Evolutionary conservation across 2,329 filamentous ascomycete genomes (phyloP).

Genomic region (Diaporthe citrichinensis): DNA sequence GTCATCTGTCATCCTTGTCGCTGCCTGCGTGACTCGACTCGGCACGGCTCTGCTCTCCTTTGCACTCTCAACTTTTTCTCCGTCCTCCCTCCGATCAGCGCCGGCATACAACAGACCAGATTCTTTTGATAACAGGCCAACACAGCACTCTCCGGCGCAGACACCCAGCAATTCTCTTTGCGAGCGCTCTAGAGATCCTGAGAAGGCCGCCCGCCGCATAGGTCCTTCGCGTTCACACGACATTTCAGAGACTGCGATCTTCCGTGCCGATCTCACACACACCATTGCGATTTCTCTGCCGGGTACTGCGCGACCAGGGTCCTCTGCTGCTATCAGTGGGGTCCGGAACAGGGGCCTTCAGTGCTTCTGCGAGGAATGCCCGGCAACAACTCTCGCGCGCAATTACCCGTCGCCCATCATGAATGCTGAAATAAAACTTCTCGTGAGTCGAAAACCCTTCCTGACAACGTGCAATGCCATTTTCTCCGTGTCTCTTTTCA

Average conservation of each 20-base stretch:
- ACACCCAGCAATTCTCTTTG: background rate
- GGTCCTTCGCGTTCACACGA: background rate
- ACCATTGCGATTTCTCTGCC: slow-evolving; percentile 17
- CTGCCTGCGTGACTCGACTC: slow-evolving; percentile 24
- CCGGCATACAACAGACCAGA: slow-evolving; percentile 7
- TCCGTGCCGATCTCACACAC: background rate
- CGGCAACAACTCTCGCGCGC: slow-evolving; percentile 21
- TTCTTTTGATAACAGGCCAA: background rate
- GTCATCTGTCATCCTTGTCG: slow-evolving; percentile 8
- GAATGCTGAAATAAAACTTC: slow-evolving; percentile 71
- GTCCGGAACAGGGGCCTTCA: slow-evolving; percentile 31
- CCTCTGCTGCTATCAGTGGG: slow-evolving; percentile 34
- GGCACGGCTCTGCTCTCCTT: slow-evolving; percentile 16
- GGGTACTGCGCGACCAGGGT: slow-evolving; percentile 23
- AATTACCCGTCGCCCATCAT: slow-evolving; percentile 53
- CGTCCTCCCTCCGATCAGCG: slow-evolving; percentile 29
- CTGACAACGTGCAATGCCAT: background rate
- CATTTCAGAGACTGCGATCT: background rate
- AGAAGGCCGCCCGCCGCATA: background rate
- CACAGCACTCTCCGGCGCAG: background rate
- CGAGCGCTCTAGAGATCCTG: background rate
- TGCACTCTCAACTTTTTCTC: slow-evolving; percentile 28
- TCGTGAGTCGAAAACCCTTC: slow-evolving; percentile 58
- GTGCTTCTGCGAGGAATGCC: slow-evolving; percentile 39
- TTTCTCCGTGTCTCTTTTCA: background rate